A percentile compares a stretch with the other conserved stretches of the same genome.
These are phyloP conservation scores for Stellera chamaejasme DNA, from an alignment of 345 rosid genomes.

Conservation along the genomic window DNA sequence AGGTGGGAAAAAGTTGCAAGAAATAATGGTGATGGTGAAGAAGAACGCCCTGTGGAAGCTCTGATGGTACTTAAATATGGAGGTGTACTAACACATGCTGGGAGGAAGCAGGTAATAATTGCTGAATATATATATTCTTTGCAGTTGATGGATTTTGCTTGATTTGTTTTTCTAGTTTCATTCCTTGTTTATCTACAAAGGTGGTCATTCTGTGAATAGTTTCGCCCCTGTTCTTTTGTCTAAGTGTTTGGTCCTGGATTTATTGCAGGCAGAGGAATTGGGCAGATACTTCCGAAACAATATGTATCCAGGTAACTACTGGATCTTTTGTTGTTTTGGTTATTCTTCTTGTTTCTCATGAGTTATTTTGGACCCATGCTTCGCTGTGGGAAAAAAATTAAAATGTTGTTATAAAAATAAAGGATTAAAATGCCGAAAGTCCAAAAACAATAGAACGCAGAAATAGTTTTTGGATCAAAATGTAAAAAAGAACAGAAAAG, in stretches of 20 bases:
- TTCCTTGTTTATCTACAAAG: no score
- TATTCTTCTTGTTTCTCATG: conserved; percentile 7
- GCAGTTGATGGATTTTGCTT: no score
- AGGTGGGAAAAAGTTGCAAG: conserved; percentile 70
- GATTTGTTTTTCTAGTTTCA: no score
- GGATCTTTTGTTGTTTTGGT: conserved; percentile 2
- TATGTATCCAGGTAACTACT: conserved; percentile 80
- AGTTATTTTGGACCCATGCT: no score
- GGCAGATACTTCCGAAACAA: conserved; percentile 91
- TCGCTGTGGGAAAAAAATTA: no score
- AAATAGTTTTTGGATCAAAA: no score
- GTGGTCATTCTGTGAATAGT: no score
- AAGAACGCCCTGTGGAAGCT: conserved; percentile 88
- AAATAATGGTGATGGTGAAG: conserved; percentile 75
- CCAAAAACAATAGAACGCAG: no score
- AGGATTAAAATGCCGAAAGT: no score
- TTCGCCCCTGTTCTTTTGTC: no score
- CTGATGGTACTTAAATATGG: conserved; percentile 94
- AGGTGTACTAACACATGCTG: conserved; percentile 97
- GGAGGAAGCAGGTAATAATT: conserved; percentile 74
- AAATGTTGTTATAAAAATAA: no score
- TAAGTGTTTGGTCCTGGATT: background rate
- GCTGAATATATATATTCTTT: background rate
- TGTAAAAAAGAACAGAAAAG: no score
- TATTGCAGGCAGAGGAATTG: conserved; percentile 82